Evolutionary conservation across 1,284 basidiomycete genomes (phyloP), one percentile per base, ranked within the genome.

Genomic region (Cutaneotrichosporon sp.): DNA sequence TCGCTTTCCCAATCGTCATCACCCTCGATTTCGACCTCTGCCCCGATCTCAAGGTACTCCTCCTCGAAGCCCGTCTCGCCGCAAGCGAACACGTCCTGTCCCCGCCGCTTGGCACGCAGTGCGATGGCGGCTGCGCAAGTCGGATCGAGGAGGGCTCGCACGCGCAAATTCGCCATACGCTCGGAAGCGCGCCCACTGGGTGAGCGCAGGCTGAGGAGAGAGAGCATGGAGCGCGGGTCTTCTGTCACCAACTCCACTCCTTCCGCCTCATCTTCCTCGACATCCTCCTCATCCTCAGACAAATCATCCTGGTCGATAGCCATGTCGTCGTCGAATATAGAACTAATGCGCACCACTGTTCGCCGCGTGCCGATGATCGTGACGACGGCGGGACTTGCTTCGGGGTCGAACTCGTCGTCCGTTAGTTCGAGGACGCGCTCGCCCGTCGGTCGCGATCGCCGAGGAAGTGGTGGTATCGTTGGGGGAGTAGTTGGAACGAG

Each of bases 361-460:
- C 74, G 59, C 34, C 55, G 47, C 38, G 65, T 66, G n/a, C 65
- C 65, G 8, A 47, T 42, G 11, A 66, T 60, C 6, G 56, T 59
- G 1, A 66, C 30, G 1, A 42, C 56, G 21, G 51, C 58, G 34
- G 59, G 57, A 30, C 55, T 56, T 18, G 51, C 70, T 56, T 74
- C 75, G 10, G 72, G 71, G 58, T 75, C 74, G 68, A 69, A 76
- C 61, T 76, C 75, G 58, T 75, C 77, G 30, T 76, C 74, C 2
- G 71, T 72, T 5, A 77, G 57, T 11, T 65, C 50, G 30, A 78
- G 16, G 4, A 71, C 52, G 56, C 69, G 71, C 32, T 9, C 58
- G 26, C 60, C 47, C 11, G 60, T 56, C 1, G 63, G 38, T 13
- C 42, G 58, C 16, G 22, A 30, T 8, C 59, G 51, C 5, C 31